Percentiles rank a stretch among this genome's conserved stretches.
phyloP scores from a whole-genome alignment of 352 stramenopile species.

The Ophiocytium majus region DNA sequence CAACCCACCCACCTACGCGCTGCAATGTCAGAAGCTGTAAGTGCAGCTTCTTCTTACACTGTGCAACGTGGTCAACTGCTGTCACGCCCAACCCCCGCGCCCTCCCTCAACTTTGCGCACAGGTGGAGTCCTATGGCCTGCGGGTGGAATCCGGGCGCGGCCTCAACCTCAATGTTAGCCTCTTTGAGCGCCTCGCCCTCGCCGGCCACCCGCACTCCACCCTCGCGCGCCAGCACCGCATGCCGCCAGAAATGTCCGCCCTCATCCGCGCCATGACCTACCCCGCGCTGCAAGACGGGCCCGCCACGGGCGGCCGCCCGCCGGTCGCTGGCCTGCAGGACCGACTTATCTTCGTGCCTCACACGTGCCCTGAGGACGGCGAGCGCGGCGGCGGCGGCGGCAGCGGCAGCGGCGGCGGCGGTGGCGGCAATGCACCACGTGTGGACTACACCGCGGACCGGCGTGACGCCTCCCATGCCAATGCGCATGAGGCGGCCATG shows the following conservation, averaged over 20 bases:
- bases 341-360: constrained; percentile 35
- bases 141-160: constrained; percentile 61
- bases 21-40: too few species aligned
- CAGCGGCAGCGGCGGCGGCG: constrained; percentile 8
- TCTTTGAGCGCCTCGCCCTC: constrained; percentile 69
- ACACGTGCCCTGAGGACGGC: constrained; percentile 29
- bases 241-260: constrained; percentile 64
- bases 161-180: constrained; percentile 68
- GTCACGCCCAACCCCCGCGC: too few species aligned
- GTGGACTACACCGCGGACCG: too few species aligned
- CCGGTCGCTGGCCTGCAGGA: constrained; percentile 53
- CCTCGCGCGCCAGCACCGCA: constrained; percentile 67
- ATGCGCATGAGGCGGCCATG: constrained; percentile 65
- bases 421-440: too few species aligned
- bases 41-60: too few species aligned
- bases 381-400: constrained; percentile 10
- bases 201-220: constrained; percentile 30
- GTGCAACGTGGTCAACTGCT: too few species aligned
- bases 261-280: constrained; percentile 59
- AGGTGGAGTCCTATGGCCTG: too few species aligned
- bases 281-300: constrained; percentile 62
- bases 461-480: constrained; percentile 31
- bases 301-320: constrained; percentile 59
- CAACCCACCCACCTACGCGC: too few species aligned
- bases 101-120: too few species aligned